A percentile compares a stretch with the other conserved stretches of the same genome.
Evolutionary conservation across 1,284 basidiomycete species (phyloP).

Genomic region (Fomes fomentarius): DNA sequence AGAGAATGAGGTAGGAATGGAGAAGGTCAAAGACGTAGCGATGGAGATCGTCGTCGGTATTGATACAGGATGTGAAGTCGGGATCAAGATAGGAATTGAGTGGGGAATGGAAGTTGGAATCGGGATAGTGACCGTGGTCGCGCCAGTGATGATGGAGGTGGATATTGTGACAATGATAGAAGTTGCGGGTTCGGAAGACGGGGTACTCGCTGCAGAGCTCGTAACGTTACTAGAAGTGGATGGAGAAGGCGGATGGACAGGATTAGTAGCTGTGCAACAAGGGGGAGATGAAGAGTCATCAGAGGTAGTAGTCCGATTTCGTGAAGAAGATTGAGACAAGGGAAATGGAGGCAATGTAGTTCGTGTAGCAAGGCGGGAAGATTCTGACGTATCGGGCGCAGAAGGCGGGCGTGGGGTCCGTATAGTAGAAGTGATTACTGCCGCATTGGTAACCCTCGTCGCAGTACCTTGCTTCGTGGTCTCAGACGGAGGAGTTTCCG

Average conservation of each 20-base stretch:
- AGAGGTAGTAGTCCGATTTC: not conserved
- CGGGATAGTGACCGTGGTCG: not conserved
- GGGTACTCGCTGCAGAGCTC: not conserved
- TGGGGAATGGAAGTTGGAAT: not conserved
- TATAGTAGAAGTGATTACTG: not conserved
- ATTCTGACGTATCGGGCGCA: not conserved
- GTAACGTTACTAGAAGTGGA: conserved; percentile 16
- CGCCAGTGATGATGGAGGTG: not conserved
- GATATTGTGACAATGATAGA: not conserved
- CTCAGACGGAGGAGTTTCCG: not conserved
- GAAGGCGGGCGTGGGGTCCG: not conserved
- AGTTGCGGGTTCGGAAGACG: not conserved
- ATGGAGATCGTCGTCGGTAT: conserved; percentile 1
- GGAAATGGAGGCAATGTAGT: too few species aligned
- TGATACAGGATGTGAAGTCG: conserved; percentile 1
- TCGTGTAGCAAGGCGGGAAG: too few species aligned
- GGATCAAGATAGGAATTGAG: conserved; percentile 5
- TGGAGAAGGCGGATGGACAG: not conserved
- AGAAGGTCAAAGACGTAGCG: not conserved
- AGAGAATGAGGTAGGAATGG: not conserved
- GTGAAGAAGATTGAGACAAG: not conserved
- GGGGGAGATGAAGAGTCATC: conserved; percentile 28
- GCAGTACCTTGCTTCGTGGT: not conserved
- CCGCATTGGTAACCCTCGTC: not conserved
- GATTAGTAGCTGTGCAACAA: too few species aligned